Conservation (phyloP, 352 stramenopile species). For the Globisporangium uncinulatum region DNA sequence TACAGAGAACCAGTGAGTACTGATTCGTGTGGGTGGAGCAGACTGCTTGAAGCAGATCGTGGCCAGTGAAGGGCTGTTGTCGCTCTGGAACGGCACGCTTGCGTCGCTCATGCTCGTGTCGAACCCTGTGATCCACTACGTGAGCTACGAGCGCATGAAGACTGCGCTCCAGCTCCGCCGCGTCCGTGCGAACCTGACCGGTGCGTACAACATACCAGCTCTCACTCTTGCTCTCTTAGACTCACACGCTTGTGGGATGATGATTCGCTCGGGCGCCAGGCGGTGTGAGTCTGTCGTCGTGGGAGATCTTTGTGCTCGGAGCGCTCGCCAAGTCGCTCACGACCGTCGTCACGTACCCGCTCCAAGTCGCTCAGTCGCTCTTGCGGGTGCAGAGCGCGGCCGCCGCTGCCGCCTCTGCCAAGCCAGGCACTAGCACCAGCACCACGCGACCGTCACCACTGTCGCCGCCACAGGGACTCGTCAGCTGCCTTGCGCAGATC, state of each 20-base stretch:
- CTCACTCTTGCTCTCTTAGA: too few species aligned
- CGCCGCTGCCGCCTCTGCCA: neutral
- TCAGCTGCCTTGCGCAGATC: conserved; percentile 50
- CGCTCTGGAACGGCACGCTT: conserved; percentile 90
- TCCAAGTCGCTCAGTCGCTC: conserved; percentile 91
- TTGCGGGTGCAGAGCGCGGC: conserved; percentile 64
- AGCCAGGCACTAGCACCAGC: conserved; percentile 4
- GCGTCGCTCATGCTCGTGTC: conserved; percentile 91
- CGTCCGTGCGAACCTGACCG: conserved; percentile 10
- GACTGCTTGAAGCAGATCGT: conserved; percentile 56
- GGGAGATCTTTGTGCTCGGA: conserved; percentile 90
- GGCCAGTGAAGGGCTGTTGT: conserved; percentile 65
- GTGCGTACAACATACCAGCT: neutral
- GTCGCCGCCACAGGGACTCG: conserved; percentile 9
- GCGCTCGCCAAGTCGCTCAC: conserved; percentile 90
- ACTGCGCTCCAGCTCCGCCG: conserved; percentile 44
- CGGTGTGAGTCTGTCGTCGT: conserved; percentile 35
- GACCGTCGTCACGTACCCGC: conserved; percentile 91
- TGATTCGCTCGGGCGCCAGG: conserved; percentile 5
- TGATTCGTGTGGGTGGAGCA: neutral
- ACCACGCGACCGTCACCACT: neutral
- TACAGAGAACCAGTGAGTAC: too few species aligned
- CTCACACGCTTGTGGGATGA: neutral
- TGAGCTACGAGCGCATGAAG: conserved; percentile 93
- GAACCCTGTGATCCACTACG: conserved; percentile 95